Conservation (phyloP, 305 asterid genomes). For the Fraxinus platypoda region DNA sequence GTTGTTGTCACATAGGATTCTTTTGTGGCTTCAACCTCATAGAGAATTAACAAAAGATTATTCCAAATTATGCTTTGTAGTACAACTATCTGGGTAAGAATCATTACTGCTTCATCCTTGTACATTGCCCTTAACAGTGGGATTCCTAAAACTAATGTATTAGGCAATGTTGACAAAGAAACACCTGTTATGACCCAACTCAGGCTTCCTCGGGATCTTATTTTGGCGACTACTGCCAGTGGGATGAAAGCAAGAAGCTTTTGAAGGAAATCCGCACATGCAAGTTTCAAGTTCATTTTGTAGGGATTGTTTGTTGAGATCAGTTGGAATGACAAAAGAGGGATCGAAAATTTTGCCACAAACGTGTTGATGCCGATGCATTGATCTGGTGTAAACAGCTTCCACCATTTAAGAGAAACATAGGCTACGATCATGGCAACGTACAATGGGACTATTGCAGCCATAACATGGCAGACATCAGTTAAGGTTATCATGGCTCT, state of each 20-base stretch:
- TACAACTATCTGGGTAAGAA: constrained; percentile 71
- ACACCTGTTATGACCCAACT: constrained; percentile 79
- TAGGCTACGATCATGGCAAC: constrained; percentile 68
- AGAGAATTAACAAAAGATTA: constrained; percentile 70
- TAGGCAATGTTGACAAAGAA: constrained; percentile 80
- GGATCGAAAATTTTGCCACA: constrained; percentile 81
- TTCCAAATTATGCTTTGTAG: constrained; percentile 90
- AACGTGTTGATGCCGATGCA: constrained; percentile 85
- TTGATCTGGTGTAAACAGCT: constrained; percentile 75
- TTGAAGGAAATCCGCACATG: constrained; percentile 68
- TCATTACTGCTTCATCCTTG: constrained; percentile 56
- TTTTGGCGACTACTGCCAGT: constrained; percentile 42
- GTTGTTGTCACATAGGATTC: constrained; percentile 38
- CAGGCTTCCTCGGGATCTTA: constrained; percentile 53
- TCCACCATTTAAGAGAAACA: constrained; percentile 66
- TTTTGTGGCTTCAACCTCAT: constrained; percentile 61
- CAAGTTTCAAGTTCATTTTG: constrained; percentile 70
- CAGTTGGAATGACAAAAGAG: constrained; percentile 75
- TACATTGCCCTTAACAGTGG: constrained; percentile 80
- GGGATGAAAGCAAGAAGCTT: constrained; percentile 51
- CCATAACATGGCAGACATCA: constrained; percentile 55
- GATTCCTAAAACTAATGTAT: constrained; percentile 76
- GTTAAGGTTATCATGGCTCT: constrained; percentile 56
- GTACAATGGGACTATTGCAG: constrained; percentile 70
- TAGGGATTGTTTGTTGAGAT: constrained; percentile 71